phyloP scores from a whole-genome alignment of 2,329 filamentous ascomycete species.

The Aureobasidium mangrovei region DNA sequence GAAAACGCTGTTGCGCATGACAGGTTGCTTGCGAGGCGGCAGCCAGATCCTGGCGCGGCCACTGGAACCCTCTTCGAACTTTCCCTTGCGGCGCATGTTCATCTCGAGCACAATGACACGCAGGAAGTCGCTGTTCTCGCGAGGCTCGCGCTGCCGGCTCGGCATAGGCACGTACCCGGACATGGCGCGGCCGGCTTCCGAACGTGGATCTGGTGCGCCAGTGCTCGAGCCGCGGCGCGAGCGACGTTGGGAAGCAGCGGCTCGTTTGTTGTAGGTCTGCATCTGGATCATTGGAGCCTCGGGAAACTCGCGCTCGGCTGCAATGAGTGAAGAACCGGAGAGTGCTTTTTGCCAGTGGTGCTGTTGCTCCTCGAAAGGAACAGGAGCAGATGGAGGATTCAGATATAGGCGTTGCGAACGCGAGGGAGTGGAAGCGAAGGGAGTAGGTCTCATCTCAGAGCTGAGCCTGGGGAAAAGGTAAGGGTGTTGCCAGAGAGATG shows the following conservation, averaged over 20 bases:
- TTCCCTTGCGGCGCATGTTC: slow-evolving; percentile 58
- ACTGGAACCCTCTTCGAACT: slow-evolving; percentile 47
- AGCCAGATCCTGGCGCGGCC: slow-evolving; percentile 53
- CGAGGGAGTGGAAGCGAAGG: slow-evolving; percentile 45
- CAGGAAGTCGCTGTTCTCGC: slow-evolving; percentile 56
- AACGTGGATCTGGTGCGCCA: slow-evolving; percentile 32
- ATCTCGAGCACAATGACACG: slow-evolving; percentile 57
- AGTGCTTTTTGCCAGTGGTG: slow-evolving; percentile 29
- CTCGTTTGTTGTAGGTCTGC: slow-evolving; percentile 48
- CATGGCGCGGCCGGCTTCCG: slow-evolving; percentile 36
- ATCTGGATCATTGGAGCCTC: slow-evolving; percentile 52
- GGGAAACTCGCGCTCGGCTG: slow-evolving; percentile 22
- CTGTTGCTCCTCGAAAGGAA: slow-evolving; percentile 30
- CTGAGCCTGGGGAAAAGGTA: slow-evolving; percentile 49
- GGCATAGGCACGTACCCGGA: slow-evolving; percentile 20
- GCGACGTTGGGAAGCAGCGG: slow-evolving; percentile 22
- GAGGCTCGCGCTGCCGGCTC: slow-evolving; percentile 50
- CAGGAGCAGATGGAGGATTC: slow-evolving; percentile 43
- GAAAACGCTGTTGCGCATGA: not conserved
- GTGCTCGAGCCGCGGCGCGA: slow-evolving; percentile 1
- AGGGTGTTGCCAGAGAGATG: slow-evolving; percentile 52
- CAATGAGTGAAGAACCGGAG: slow-evolving; percentile 25
- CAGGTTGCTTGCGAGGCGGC: slow-evolving; percentile 41
- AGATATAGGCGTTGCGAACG: slow-evolving; percentile 52
- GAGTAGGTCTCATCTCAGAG: slow-evolving; percentile 51